Percentiles rank a stretch among this genome's conserved stretches.
Conservation (phyloP, 495 filamentous ascomycete genomes). For the Penicillium roqueforti region DNA sequence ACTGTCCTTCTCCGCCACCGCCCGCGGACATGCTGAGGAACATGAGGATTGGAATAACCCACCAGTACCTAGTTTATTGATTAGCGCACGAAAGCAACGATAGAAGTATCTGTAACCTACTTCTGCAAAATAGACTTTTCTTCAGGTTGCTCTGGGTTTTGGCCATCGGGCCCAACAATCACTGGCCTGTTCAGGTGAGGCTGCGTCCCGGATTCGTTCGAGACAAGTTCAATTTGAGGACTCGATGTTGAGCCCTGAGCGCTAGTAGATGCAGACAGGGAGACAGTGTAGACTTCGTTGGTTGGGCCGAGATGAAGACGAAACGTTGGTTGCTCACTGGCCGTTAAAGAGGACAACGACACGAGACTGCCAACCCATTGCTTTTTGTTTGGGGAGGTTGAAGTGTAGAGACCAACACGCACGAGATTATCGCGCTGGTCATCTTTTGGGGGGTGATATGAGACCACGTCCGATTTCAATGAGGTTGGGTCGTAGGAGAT, state of each 20-base stretch:
- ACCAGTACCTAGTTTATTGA: constrained; percentile 39
- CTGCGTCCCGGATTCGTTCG: constrained; percentile 26
- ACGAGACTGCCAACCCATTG: constrained; percentile 43
- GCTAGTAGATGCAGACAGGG: constrained; percentile 15
- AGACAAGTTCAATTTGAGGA: constrained; percentile 29
- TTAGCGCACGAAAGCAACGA: not conserved
- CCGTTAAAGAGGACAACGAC: constrained; percentile 27
- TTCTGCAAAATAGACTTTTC: constrained; percentile 48
- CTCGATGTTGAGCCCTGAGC: constrained; percentile 2
- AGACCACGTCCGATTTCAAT: constrained; percentile 30
- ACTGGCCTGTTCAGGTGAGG: constrained; percentile 43
- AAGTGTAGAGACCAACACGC: constrained; percentile 38
- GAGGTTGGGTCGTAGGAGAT: constrained; percentile 37
- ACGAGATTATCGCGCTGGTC: constrained; percentile 20
- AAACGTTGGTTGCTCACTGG: constrained; percentile 24
- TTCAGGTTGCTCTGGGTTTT: constrained; percentile 29
- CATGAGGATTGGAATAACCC: constrained; percentile 41
- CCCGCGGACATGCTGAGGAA: constrained; percentile 44
- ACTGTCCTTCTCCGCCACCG: constrained; percentile 35
- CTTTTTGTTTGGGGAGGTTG: constrained; percentile 23
- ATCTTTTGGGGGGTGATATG: constrained; percentile 33
- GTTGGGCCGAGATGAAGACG: constrained; percentile 35
- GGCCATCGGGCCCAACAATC: constrained; percentile 38
- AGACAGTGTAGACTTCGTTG: constrained; percentile 39
- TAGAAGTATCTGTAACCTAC: constrained; percentile 24